A percentile compares a stretch with the other conserved stretches of the same genome.
These are phyloP conservation scores for Stramenopiles sp. DNA, from an alignment of 352 stramenopile species.

Conservation along the genomic window DNA sequence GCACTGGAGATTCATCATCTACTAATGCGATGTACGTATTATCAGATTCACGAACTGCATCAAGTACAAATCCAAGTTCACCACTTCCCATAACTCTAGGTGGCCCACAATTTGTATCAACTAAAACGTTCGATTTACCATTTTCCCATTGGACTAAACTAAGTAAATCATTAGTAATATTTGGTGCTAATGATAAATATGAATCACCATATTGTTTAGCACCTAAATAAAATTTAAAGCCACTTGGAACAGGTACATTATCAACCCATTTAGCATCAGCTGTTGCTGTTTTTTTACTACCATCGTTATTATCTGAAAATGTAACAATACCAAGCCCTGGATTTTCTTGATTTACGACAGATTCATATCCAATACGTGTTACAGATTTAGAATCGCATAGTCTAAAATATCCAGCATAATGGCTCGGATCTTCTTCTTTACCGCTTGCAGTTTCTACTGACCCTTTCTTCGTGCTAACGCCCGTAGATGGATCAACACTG, in stretches of 20 bases:
- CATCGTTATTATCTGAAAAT: not conserved
- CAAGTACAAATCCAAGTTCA: not conserved
- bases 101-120: not conserved
- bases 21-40: not conserved
- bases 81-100: not conserved
- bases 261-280: not conserved
- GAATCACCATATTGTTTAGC: not conserved
- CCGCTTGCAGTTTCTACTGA: not conserved
- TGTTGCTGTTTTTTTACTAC: too few species aligned
- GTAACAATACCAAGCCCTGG: not conserved
- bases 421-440: not conserved
- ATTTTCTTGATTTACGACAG: not conserved
- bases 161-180: not conserved
- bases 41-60: not conserved
- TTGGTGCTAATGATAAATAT: not conserved
- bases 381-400: not conserved
- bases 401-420: not conserved
- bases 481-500: too few species aligned
- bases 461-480: too few species aligned
- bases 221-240: not conserved
- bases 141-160: not conserved
- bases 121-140: not conserved
- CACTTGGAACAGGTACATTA: not conserved
- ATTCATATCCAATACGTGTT: not conserved
- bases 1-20: not conserved